These are phyloP conservation scores for Cyclocybe aegerita DNA, from an alignment of 768 basidiomycete genomes.

Conservation along the genomic window DNA sequence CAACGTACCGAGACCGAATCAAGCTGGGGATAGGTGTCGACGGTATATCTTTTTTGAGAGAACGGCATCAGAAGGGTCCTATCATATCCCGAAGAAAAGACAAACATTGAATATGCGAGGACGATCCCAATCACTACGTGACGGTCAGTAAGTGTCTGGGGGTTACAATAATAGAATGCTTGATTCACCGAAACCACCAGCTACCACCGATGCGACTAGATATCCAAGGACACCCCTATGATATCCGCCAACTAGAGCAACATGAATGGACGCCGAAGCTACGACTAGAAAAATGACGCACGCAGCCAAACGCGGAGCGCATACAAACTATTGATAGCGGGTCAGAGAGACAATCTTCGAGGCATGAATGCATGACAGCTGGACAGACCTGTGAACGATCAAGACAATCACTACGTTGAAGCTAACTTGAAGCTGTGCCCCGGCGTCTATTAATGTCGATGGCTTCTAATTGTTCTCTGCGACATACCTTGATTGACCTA, in stretches of 20 bases:
- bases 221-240: constrained; percentile 26
- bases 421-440: constrained; percentile 36
- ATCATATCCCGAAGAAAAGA: background rate
- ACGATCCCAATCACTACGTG: constrained; percentile 18
- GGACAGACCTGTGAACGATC: constrained; percentile 41
- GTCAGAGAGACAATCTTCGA: background rate
- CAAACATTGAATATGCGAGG: constrained; percentile 37
- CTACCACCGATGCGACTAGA: constrained; percentile 13
- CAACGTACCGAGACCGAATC: constrained; percentile 29
- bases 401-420: constrained; percentile 39
- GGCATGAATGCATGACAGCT: background rate
- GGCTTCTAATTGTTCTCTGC: background rate
- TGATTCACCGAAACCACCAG: background rate
- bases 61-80: background rate
- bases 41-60: constrained; percentile 24
- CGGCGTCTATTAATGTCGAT: background rate
- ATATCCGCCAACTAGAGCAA: constrained; percentile 20
- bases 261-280: background rate
- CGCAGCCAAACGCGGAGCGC: constrained; percentile 46
- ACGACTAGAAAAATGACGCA: constrained; percentile 25
- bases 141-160: background rate
- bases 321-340: constrained; percentile 32
- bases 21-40: constrained; percentile 29
- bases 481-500: constrained; percentile 34
- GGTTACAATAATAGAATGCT: background rate